Evolutionary conservation across 2,329 filamentous ascomycete species (phyloP), one percentile per base, ranked within the genome.

Genomic region (Epichloe sibirici): DNA sequence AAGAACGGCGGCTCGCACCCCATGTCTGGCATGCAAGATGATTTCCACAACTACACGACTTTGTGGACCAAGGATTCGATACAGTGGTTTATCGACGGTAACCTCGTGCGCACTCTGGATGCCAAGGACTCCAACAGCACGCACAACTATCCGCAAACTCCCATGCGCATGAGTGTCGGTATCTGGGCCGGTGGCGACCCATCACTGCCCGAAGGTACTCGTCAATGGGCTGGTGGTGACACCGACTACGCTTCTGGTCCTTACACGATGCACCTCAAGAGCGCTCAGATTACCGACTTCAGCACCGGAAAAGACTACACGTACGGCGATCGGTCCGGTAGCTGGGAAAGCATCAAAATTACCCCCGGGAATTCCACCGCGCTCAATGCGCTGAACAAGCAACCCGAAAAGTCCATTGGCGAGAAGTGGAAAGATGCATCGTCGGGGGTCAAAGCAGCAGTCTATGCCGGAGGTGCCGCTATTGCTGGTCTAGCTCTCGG

Each of bases 1-100:
- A 74, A 80, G 60, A 82, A 85, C 57, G 85, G 78, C 56, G 73
- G 73, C 44, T 79, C 81, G 65, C 76, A 85, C 61, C 66, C 70
- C 9, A 68, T 79, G 49, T 65, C 79, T 28, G 73, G 74, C 58
- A 75, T 80, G 43, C 79, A 79, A 61, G 70, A 73, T 48, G 78
- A 80, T 51, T 85, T 76, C 64, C 85, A 88, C 74, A 89, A 87
- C 64, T 90, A 90, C 68, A 86, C 84, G n/a, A 74, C 81, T 34
- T 73, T 81, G 58, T 90, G 86, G 86, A 88, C 82, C 23, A 71
- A 77, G 57, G 79, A 85, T 1, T 69, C 74, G 53, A 69, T 90
- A 17, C 75, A 82, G 55, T 90, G 80, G 76, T 79, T 76, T 61
- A 81, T 93, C 51, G 87, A 94, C 59, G 81, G 81, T 58, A 70